Conservation (phyloP, 2,329 filamentous ascomycete genomes). For the Pseudogymnoascus sp. region DNA sequence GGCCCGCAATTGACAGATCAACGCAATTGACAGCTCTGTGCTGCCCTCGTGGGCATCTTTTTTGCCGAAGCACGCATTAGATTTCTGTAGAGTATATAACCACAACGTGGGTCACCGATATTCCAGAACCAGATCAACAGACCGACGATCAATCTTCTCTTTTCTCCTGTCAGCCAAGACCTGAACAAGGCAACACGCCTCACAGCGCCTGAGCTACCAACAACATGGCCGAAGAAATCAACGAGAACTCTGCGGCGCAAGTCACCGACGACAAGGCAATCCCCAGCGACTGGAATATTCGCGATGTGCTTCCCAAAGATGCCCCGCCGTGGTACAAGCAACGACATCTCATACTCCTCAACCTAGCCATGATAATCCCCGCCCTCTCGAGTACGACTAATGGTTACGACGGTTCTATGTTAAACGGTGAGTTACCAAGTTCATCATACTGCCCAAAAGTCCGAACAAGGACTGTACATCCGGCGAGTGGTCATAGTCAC, state of each 20-base stretch:
- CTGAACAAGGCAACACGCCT: background rate
- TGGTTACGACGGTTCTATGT: slow-evolving; percentile 14
- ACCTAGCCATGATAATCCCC: slow-evolving; percentile 12
- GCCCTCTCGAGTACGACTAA: slow-evolving; percentile 16
- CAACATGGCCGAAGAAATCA: slow-evolving; percentile 4
- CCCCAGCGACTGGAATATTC: slow-evolving; percentile 1
- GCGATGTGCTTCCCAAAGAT: slow-evolving; percentile 12
- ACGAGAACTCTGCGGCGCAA: background rate
- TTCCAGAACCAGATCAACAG: slow-evolving; percentile 5
- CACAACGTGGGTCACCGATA: background rate
- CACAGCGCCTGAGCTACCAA: background rate
- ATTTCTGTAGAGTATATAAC: background rate
- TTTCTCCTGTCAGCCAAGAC: background rate
- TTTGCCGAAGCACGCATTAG: background rate
- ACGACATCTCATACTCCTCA: slow-evolving; percentile 15
- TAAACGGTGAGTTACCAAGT: background rate
- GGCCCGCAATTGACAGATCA: slow-evolving; percentile 4
- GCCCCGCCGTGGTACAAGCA: slow-evolving; percentile 17
- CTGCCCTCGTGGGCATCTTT: background rate
- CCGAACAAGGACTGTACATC: background rate
- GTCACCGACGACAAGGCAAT: background rate
- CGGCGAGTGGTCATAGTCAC: background rate
- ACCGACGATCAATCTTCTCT: background rate
- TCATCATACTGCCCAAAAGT: background rate
- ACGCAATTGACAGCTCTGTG: background rate